These are phyloP conservation scores for Chlamydomonas sp. DNA, from an alignment of 139 green algal species.

Conservation along the genomic window DNA sequence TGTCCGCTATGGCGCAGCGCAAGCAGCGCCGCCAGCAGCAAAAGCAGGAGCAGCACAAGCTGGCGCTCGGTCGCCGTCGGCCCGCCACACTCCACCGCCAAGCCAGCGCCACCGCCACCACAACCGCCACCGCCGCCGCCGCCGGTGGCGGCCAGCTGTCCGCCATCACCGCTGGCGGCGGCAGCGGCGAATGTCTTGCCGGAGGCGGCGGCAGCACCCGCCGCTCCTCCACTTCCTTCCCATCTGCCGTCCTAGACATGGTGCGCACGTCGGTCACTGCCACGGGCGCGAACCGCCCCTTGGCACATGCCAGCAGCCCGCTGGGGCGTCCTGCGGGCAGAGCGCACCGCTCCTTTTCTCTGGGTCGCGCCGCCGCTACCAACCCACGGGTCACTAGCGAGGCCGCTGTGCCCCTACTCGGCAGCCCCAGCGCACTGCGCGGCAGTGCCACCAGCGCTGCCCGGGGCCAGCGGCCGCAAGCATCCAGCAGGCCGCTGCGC, in stretches of 20 bases:
- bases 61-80: too few species aligned
- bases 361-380: too few species aligned
- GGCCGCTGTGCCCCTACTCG: too few species aligned
- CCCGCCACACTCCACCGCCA: too few species aligned
- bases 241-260: not conserved
- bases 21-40: not conserved
- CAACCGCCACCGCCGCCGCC: not conserved
- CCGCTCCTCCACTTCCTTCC: not conserved
- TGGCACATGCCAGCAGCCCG: not conserved
- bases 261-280: not conserved
- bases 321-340: not conserved
- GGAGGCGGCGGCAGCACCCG: not conserved
- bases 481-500: too few species aligned
- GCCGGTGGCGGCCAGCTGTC: not conserved
- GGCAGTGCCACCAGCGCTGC: too few species aligned
- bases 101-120: not conserved
- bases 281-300: not conserved
- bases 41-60: too few species aligned
- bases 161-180: not conserved
- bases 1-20: not conserved
- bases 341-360: not conserved
- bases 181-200: not conserved
- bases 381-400: too few species aligned
- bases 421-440: too few species aligned
- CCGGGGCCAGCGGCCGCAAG: too few species aligned